phyloP scores from a whole-genome alignment of 2,329 filamentous ascomycete species.

The Fusarium virguliforme region DNA sequence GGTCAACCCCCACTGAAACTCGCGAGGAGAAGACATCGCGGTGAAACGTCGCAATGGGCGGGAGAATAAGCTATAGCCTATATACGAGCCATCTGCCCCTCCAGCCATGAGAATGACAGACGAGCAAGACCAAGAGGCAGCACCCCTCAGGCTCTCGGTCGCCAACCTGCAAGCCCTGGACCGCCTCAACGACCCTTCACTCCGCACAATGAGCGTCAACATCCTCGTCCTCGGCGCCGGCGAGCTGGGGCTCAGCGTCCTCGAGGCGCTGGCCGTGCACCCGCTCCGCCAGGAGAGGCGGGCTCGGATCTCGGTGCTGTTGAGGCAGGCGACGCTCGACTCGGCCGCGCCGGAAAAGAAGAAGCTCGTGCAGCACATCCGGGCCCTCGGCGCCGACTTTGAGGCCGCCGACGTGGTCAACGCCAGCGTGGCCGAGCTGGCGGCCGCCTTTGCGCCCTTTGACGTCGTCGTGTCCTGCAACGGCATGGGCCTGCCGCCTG shows the following conservation, averaged over 20 bases:
- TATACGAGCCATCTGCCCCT: conserved; percentile 19
- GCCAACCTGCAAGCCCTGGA: conserved; percentile 49
- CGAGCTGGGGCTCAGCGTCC: conserved; percentile 73
- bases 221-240: conserved; percentile 77
- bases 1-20: conserved; percentile 2
- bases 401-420: conserved; percentile 64
- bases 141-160: conserved; percentile 49
- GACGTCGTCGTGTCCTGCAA: conserved; percentile 73
- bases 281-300: conserved; percentile 56
- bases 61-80: conserved; percentile 34
- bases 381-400: conserved; percentile 58
- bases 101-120: conserved; percentile 34
- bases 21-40: conserved; percentile 4
- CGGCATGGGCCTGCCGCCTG: conserved; percentile 71
- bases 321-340: conserved; percentile 66
- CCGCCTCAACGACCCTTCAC: conserved; percentile 43
- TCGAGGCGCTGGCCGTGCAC: conserved; percentile 67
- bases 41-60: conserved; percentile 24
- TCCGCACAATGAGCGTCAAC: conserved; percentile 47
- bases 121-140: conserved; percentile 22
- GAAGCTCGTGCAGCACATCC: conserved; percentile 55
- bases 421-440: conserved; percentile 58
- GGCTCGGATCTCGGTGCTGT: conserved; percentile 64
- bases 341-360: conserved; percentile 58
- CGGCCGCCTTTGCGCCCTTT: conserved; percentile 62